Conservation (phyloP, 768 basidiomycete genomes). For the Termitomyces sp. region DNA sequence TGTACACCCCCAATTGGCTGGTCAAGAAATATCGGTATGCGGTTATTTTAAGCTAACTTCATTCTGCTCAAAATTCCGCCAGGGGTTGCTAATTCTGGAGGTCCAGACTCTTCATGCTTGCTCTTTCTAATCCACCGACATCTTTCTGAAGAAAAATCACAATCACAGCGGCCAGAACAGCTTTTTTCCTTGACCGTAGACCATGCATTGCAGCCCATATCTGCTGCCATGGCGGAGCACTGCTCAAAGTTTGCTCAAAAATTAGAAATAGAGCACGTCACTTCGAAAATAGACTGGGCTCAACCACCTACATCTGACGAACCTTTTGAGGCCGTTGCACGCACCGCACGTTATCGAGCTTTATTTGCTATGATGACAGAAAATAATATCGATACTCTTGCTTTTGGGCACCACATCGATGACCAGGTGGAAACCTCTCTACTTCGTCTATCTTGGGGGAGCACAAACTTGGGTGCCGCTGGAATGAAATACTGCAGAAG, state of each 20-base stretch:
- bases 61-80: background rate
- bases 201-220: slow-evolving; percentile 61
- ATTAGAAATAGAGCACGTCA: slow-evolving; percentile 42
- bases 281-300: slow-evolving; percentile 53
- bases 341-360: slow-evolving; percentile 50
- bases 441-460: slow-evolving; percentile 59
- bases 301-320: slow-evolving; percentile 41
- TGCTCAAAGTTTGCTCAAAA: slow-evolving; percentile 36
- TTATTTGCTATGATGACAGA: slow-evolving; percentile 34
- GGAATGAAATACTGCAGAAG: slow-evolving; percentile 66
- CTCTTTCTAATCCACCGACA: slow-evolving; percentile 57
- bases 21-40: slow-evolving; percentile 39
- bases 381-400: slow-evolving; percentile 35
- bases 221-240: slow-evolving; percentile 47
- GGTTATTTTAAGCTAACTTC: background rate
- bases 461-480: slow-evolving; percentile 48
- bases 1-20: slow-evolving; percentile 48
- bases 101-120: slow-evolving; percentile 78
- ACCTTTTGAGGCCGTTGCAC: slow-evolving; percentile 50
- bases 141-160: slow-evolving; percentile 20
- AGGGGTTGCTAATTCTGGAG: slow-evolving; percentile 80
- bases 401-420: slow-evolving; percentile 74
- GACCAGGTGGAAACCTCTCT: slow-evolving; percentile 82
- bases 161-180: slow-evolving; percentile 13
- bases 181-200: slow-evolving; percentile 60